Evolutionary conservation across 176 grass and related monocot species (phyloP), one percentile per base, ranked within the genome.

Genomic region (Lolium rigidum): DNA sequence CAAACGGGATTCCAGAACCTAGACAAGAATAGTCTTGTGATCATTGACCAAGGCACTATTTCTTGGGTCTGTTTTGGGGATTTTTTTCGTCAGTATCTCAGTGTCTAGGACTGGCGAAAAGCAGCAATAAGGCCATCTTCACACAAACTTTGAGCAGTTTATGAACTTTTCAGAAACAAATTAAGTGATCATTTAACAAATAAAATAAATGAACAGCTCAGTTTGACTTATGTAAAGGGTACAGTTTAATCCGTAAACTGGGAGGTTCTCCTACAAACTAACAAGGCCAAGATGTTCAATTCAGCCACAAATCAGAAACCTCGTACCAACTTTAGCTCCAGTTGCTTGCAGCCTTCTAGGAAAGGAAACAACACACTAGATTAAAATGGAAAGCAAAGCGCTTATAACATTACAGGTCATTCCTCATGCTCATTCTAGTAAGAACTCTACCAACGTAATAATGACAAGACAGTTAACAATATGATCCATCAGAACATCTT

Each of bases 261-360:
- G 43, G 7, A 25, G n/a, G 57, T 73, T 73, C 67, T 83, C 38
- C 37, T 46, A 57, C 50, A 83, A 26, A 71, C 51, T 83, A 60
- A 44, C 37, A 2, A 59, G 52, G 52, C 39, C 9, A 83, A 44
- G 38, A 59, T 72, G 37, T 72, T 51, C 9, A 83, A 83, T 44
- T 28, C 13, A 43, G 5, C 2, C 31, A 68, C 18, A 12, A 55
- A 68, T 22, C 38, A 46, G 39, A 46, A 60, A 62, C 56, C 20
- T 25, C 10, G 4, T 81, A 16, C 31, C 25, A 81, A 81, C 22
- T 81, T 66, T 47, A 68, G 62, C 26, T 51, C 62, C 46, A 37
- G 48, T 46, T 37, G 66, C 62, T 16, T 25, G 9, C 65, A 44
- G 7, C 52, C 21, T 71, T 82, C 66, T 44, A 57, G 10, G 65